Base-by-base conservation (phyloP, 202 grass and related monocot genomes). In the Setaria italica region DNA sequence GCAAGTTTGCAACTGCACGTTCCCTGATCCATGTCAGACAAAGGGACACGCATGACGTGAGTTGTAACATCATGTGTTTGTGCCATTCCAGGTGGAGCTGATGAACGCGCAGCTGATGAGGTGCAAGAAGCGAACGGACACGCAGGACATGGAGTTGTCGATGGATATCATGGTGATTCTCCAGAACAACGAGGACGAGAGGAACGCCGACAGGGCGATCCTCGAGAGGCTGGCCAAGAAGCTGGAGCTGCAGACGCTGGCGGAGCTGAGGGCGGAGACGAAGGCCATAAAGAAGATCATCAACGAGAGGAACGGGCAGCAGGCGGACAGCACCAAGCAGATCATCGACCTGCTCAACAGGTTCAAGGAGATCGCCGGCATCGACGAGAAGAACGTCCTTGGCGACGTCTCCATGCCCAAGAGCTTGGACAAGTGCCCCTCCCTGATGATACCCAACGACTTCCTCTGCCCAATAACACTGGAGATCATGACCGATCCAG, bases 131-230 rank as follows among this genome's bases (percentile, higher is more conserved):
- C 76, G 88, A 79, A 78, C 83, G 50, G 94, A 95, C 62, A 93
- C 91, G 3, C 91, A 95, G 48, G 94, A 93, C 77, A 81, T 93
- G 20, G 94, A 95, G 68, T 69, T 95, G 10, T 83, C 88, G 0
- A 95, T 93, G 94, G 94, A 95, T 69, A 77, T 91, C 0, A 95
- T 93, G 91, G 94, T 95, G 42, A 86, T 91, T 7, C 82, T 95
- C 19, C 14, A 91, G 71, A 85, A 80, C 74, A 86, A 77, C 73
- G 85, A 91, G 32, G 84, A 85, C 10, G 58, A 90, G 65, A 66
- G 81, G 42, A 87, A 87, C 70, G 84, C 84, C 21, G 88, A 95
- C 78, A 54, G 86, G 54, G 91, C 89, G 39, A 89, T 93, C 45
- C 62, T 95, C 4, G 94, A 93, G 75, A 62, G 94, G 81, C 84